Conservation (phyloP, 371 early-diverging fungal species). For the Antonospora locustae region DNA sequence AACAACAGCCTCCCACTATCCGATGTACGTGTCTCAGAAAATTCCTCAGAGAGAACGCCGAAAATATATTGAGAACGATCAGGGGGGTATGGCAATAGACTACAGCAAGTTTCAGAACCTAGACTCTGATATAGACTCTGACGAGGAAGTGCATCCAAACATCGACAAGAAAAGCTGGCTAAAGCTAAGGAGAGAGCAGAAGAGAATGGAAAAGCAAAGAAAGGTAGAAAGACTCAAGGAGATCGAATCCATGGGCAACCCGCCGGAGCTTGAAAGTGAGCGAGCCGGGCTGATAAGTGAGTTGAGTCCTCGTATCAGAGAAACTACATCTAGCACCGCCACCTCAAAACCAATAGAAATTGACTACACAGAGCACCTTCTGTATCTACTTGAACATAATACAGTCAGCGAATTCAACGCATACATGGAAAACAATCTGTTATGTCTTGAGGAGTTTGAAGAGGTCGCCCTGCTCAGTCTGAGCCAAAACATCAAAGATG, state of each 20-base stretch:
- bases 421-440: conserved; percentile 15
- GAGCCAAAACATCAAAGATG: conserved; percentile 39
- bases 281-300: conserved; percentile 4
- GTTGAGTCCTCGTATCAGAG: conserved; percentile 5
- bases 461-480: conserved; percentile 30
- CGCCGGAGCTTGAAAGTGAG: not conserved
- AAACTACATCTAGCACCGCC: conserved; percentile 15
- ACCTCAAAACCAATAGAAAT: not conserved
- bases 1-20: too few relatives aligned
- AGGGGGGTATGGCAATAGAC: not conserved
- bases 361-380: conserved; percentile 20
- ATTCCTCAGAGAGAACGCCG: too few relatives aligned
- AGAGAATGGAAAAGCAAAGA: conserved; percentile 10
- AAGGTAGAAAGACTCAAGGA: conserved; percentile 11
- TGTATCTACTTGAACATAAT: conserved; percentile 8
- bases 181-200: conserved; percentile 29
- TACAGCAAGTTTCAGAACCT: not conserved
- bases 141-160: conserved; percentile 43
- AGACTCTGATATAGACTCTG: not conserved
- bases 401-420: conserved; percentile 21
- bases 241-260: not conserved
- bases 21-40: too few relatives aligned
- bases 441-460: conserved; percentile 32
- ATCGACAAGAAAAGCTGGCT: conserved; percentile 41
- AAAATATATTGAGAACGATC: too few relatives aligned